Evolutionary conservation across 2,329 filamentous ascomycete genomes (phyloP), one percentile per base, ranked within the genome.

Genomic region (Didymella arachidicola): DNA sequence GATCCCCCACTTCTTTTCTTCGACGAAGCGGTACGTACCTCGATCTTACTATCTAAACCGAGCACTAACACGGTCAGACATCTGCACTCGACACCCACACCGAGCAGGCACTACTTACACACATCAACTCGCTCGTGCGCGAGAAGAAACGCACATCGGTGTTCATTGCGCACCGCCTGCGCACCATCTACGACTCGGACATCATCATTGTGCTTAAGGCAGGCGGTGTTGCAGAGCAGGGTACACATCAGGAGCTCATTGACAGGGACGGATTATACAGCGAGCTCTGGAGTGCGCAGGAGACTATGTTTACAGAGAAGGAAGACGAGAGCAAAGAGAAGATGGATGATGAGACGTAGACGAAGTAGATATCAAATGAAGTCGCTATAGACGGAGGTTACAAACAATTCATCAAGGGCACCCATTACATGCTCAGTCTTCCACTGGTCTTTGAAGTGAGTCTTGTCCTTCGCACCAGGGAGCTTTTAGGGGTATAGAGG

Each of bases 61-160:
- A 57, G 62, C 52, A 27, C 25, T 43, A 10, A 43, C 41, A n/a
- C 4, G 12, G 1, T 11, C 12, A 86, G 69, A 97, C 93, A 0
- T 94, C 90, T 46, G 93, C 94, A 1, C 82, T 97, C 32, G 93
- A 97, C 74, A 97, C 94, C 0, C 91, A 97, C 72, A 97, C 94
- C 0, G 94, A 97, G 79, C 91, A 96, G 78, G 90, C 91, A 1
- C 83, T 98, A 48, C 88, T 98, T 81, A 84, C 89, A 60, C 96
- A 97, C 73, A 97, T 98, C 76, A 97, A 97, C 77, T 89, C 89
- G 65, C 95, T 98, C 52, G 81, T 98, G 53, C 90, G 89, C 67
- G 93, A 97, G 71, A 97, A 96, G 80, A 82, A 83, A 3, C 86
- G 93, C 56, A 98, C 95, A 0, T 97, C 93, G 66, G 91, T 99